A percentile compares a stretch with the other conserved stretches of the same genome.
Evolutionary conservation across 2,329 filamentous ascomycete species (phyloP).

Genomic region (Apiospora rasikravindrae): DNA sequence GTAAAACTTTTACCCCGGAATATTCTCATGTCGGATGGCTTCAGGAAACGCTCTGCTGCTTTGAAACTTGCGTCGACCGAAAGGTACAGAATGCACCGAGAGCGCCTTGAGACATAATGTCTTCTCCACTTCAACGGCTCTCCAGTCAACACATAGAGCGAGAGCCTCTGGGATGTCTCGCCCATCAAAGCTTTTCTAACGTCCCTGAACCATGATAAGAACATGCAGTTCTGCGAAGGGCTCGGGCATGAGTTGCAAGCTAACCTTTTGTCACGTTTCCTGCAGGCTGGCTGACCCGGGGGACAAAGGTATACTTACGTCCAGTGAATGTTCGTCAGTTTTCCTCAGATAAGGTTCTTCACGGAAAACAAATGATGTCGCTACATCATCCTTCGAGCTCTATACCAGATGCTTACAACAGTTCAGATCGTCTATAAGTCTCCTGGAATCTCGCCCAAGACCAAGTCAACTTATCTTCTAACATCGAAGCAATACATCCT

Average conservation of each 20-base stretch:
- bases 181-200: background rate
- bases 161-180: background rate
- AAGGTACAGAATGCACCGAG: background rate
- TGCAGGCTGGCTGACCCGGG: background rate
- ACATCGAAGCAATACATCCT: background rate
- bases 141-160: background rate
- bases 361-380: constrained; percentile 7
- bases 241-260: background rate
- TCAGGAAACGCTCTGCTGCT: background rate
- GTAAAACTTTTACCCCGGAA: background rate
- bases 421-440: background rate
- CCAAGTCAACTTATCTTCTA: background rate
- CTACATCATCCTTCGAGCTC: constrained; percentile 1
- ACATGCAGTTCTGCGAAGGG: background rate
- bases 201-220: background rate
- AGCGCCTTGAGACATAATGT: background rate
- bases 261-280: constrained; percentile 3
- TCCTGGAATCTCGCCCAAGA: background rate
- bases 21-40: background rate
- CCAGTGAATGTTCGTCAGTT: background rate
- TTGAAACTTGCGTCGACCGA: background rate
- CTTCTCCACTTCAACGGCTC: background rate
- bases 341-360: background rate
- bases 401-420: background rate
- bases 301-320: background rate